phyloP scores from a whole-genome alignment of 2,329 filamentous ascomycete species.

The Colletotrichum tamarilloi region DNA sequence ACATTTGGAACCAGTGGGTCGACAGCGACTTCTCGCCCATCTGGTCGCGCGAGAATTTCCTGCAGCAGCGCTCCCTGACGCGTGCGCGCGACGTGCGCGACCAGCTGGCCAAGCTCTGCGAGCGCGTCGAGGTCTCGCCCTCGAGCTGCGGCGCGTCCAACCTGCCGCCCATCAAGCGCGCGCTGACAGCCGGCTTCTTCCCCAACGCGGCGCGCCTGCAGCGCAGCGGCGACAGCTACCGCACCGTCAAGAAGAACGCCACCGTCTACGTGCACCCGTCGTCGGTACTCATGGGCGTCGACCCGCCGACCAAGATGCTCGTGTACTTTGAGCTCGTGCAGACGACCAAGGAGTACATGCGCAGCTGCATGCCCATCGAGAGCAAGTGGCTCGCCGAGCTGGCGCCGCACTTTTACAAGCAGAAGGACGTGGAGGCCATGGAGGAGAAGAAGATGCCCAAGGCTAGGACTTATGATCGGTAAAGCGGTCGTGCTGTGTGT shows the following conservation, averaged over 20 bases:
- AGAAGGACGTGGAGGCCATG: constrained; percentile 85
- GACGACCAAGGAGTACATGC: constrained; percentile 93
- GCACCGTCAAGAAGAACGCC: constrained; percentile 90
- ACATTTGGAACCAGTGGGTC: constrained; percentile 96
- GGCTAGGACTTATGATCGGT: constrained; percentile 40
- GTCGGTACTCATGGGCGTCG: constrained; percentile 80
- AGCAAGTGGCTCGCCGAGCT: constrained; percentile 88
- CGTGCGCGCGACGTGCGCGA: constrained; percentile 92
- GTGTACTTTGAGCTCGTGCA: constrained; percentile 88
- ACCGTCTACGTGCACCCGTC: constrained; percentile 94
- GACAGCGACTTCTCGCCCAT: constrained; percentile 89
- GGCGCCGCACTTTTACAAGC: constrained; percentile 95
- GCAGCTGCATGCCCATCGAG: constrained; percentile 86
- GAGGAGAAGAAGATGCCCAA: constrained; percentile 76
- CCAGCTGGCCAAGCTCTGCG: constrained; percentile 91
- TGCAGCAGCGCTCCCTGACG: constrained; percentile 90
- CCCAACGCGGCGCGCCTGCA: constrained; percentile 89
- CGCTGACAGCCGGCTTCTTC: constrained; percentile 93
- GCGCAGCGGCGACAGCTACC: constrained; percentile 86
- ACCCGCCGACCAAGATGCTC: constrained; percentile 83
- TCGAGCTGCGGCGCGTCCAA: constrained; percentile 78
- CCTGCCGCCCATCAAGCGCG: constrained; percentile 83
- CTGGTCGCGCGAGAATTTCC: constrained; percentile 92
- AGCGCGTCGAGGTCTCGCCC: constrained; percentile 86
- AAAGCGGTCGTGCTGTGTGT: no score